phyloP scores from a whole-genome alignment of 106 monocot species.

The Acorus gramineus region DNA sequence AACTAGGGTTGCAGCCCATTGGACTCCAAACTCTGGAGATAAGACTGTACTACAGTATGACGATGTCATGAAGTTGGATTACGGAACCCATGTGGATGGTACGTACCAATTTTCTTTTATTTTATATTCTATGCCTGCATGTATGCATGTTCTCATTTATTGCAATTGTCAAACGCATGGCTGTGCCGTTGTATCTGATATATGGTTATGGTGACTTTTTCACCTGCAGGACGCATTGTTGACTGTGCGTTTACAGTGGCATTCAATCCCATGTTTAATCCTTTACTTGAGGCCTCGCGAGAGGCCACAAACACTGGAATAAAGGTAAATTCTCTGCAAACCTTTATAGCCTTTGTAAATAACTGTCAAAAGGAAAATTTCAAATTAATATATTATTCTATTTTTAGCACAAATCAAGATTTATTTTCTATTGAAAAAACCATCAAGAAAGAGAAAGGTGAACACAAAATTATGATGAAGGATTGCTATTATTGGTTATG shows the following conservation, averaged over 20 bases:
- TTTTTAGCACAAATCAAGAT: too few relatives aligned
- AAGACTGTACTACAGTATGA: constrained; percentile 99
- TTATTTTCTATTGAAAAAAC: too few relatives aligned
- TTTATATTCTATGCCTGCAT: background rate
- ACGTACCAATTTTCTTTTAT: background rate
- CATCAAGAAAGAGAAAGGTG: too few relatives aligned
- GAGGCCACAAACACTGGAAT: constrained; percentile 95
- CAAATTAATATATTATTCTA: too few relatives aligned
- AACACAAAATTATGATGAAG: too few relatives aligned
- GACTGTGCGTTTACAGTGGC: constrained; percentile 98
- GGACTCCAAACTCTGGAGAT: constrained; percentile 98
- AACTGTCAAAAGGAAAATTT: too few relatives aligned
- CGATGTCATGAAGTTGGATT: constrained; percentile 99
- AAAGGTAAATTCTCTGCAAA: constrained; percentile 32
- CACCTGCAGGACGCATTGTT: constrained; percentile 66
- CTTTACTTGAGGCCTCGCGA: constrained; percentile 88
- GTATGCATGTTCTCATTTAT: background rate
- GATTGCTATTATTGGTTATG: too few relatives aligned
- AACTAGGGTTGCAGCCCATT: constrained; percentile 95
- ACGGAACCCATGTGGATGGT: constrained; percentile 98
- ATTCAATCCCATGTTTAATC: constrained; percentile 93
- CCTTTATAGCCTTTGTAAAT: too few relatives aligned
- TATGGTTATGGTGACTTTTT: constrained; percentile 1
- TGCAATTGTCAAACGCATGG: too few relatives aligned
- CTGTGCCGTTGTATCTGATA: background rate